Evolutionary conservation across 306 rosid genomes (phyloP).

Genomic region (Glycine latifolia): DNA sequence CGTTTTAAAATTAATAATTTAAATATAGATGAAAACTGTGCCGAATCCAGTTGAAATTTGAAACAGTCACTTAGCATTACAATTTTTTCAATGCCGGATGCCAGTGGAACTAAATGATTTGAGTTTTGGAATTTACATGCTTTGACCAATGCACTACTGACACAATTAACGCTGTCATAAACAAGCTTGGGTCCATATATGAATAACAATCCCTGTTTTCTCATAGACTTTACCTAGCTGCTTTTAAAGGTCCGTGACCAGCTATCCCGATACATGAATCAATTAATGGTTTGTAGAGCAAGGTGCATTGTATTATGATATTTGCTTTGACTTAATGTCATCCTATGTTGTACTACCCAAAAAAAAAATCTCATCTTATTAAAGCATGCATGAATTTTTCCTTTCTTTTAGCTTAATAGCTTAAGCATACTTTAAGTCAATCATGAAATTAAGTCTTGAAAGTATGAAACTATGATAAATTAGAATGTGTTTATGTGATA

Average conservation of each 20-base stretch:
- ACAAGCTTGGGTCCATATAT: background rate
- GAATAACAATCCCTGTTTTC: background rate
- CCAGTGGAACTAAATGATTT: background rate
- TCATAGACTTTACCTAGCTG: conserved; percentile 8
- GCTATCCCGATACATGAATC: conserved; percentile 41
- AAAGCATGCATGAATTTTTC: background rate
- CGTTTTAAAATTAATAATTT: too few relatives aligned
- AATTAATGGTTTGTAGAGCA: background rate
- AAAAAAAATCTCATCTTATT: background rate
- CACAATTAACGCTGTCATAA: background rate
- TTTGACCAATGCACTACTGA: background rate
- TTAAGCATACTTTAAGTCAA: too few relatives aligned
- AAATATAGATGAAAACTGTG: too few relatives aligned
- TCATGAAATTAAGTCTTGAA: too few relatives aligned
- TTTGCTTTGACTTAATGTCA: conserved; percentile 36
- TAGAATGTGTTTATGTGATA: too few relatives aligned
- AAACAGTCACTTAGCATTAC: too few relatives aligned
- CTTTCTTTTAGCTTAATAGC: background rate
- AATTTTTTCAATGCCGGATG: too few relatives aligned
- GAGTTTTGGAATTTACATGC: background rate
- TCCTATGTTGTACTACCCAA: background rate
- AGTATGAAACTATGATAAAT: too few relatives aligned
- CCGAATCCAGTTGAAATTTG: background rate
- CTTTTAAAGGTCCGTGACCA: conserved; percentile 11
- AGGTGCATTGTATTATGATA: conserved; percentile 46